Evolutionary conservation across 257 asterid species (phyloP).

Genomic region (Jasminum sambac): DNA sequence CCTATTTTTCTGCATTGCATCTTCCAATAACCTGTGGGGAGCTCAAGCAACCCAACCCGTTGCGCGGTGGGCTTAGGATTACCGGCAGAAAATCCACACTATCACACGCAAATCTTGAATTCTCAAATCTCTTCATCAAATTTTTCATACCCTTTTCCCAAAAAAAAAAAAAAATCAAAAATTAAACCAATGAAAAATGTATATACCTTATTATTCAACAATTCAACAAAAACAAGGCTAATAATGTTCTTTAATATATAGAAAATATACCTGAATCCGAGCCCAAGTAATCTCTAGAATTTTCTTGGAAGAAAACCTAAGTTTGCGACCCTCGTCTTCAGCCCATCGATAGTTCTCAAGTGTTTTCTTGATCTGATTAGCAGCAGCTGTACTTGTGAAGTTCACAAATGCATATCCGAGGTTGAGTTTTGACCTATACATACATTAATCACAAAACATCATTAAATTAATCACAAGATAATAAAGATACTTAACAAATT

Average conservation of each 20-base stretch:
- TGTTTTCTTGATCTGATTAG: constrained; percentile 21
- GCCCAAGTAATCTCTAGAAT: constrained; percentile 54
- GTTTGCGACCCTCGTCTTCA: not conserved
- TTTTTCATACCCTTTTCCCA: constrained; percentile 36
- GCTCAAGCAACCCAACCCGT: constrained; percentile 29
- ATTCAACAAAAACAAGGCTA: not conserved
- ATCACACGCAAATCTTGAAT: constrained; percentile 22
- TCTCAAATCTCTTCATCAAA: constrained; percentile 11
- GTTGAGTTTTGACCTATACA: constrained; percentile 28
- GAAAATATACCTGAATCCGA: constrained; percentile 37
- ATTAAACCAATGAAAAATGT: not conserved
- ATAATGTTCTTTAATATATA: not conserved
- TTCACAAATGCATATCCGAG: constrained; percentile 60
- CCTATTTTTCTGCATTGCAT: not conserved
- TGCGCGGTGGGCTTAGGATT: constrained; percentile 39
- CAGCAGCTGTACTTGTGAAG: constrained; percentile 38
- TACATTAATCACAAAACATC: too few relatives aligned
- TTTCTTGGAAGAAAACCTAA: constrained; percentile 27
- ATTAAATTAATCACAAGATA: too few relatives aligned
- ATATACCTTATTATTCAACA: too few relatives aligned
- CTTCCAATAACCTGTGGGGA: constrained; percentile 36
- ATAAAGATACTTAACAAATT: too few relatives aligned
- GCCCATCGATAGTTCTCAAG: constrained; percentile 39
- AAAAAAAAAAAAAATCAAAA: not conserved
- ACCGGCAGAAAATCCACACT: constrained; percentile 39